These are phyloP conservation scores for Inga laurina DNA, from an alignment of 306 rosid genomes.

Conservation along the genomic window DNA sequence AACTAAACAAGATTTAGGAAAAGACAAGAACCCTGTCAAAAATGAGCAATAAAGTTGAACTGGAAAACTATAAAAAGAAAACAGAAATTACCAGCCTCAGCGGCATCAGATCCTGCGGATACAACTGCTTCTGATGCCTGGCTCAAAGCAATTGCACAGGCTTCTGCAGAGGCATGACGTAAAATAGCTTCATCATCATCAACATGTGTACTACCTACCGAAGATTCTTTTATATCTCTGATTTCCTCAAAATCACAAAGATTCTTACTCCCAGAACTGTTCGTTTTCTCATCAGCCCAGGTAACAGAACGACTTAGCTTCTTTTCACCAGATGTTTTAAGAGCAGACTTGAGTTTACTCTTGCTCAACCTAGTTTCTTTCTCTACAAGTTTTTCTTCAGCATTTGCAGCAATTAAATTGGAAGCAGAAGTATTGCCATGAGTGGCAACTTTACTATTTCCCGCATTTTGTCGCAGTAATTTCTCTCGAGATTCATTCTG, in stretches of 20 bases:
- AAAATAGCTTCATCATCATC: constrained; percentile 44
- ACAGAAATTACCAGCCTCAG: constrained; percentile 65
- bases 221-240: constrained; percentile 35
- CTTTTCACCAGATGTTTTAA: constrained; percentile 58
- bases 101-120: constrained; percentile 53
- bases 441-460: constrained; percentile 33
- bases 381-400: constrained; percentile 33
- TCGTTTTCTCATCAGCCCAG: constrained; percentile 75
- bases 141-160: constrained; percentile 76
- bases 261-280: constrained; percentile 41
- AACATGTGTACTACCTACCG: constrained; percentile 18
- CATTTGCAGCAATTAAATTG: constrained; percentile 32
- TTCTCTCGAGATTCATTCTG: constrained; percentile 41
- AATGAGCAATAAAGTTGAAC: constrained; percentile 27
- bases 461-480: constrained; percentile 35
- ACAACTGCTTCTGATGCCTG: constrained; percentile 77
- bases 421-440: constrained; percentile 36
- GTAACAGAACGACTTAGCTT: constrained; percentile 73
- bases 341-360: constrained; percentile 58
- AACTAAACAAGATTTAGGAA: constrained; percentile 48
- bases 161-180: constrained; percentile 72
- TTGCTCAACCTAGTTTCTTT: constrained; percentile 40
- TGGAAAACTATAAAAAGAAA: constrained; percentile 29
- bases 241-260: constrained; percentile 58
- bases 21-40: not conserved